phyloP scores from a whole-genome alignment of 176 grass and related monocot species.

The Poa pratensis region DNA sequence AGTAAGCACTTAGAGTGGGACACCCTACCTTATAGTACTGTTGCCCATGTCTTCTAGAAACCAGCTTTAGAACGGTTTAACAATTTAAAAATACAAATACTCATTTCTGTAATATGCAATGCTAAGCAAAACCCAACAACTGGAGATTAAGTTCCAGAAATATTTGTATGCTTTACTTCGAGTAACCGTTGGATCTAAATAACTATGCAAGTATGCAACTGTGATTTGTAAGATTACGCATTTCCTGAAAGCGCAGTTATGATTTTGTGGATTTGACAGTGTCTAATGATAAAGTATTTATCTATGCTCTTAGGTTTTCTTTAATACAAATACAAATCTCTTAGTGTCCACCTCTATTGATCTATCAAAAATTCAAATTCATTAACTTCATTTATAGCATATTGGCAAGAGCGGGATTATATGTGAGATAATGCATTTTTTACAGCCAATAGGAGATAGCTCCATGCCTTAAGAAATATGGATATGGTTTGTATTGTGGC shows the following conservation, averaged over 20 bases:
- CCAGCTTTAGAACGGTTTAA: background rate
- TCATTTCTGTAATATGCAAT: background rate
- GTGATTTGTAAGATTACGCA: background rate
- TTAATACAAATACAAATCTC: background rate
- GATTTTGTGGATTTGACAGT: slow-evolving; percentile 8
- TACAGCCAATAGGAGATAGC: background rate
- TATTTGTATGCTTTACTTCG: slow-evolving; percentile 23
- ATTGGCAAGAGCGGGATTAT: background rate
- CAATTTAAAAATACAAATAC: background rate
- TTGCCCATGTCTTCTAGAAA: background rate
- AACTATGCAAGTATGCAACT: background rate
- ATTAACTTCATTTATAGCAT: slow-evolving; percentile 14
- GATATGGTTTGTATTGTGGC: background rate
- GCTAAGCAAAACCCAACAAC: background rate
- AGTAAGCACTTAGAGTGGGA: background rate
- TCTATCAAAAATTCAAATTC: background rate
- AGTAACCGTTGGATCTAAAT: background rate
- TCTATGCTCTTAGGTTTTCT: background rate
- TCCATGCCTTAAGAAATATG: background rate
- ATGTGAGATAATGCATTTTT: slow-evolving; percentile 4
- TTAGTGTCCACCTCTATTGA: background rate
- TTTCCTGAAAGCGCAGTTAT: background rate
- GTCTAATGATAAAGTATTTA: background rate
- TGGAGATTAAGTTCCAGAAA: background rate
- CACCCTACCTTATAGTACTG: too few relatives aligned